Evolutionary conservation across 2,329 filamentous ascomycete genomes (phyloP), one percentile per base, ranked within the genome.

Genomic region (Zasmidium angulare): DNA sequence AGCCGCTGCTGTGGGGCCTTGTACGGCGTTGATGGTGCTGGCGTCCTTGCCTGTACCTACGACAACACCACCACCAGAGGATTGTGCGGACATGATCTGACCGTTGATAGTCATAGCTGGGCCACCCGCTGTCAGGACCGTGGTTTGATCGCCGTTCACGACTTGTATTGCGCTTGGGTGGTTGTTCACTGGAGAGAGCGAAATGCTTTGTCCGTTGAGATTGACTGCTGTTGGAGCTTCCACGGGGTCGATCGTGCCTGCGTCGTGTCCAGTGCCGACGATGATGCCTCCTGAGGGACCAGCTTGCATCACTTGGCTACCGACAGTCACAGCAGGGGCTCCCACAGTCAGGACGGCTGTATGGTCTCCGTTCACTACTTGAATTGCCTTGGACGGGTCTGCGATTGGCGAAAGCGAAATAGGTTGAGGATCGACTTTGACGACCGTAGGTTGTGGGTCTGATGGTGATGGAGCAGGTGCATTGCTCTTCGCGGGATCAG

Each of bases 71-170:
- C 40, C 31, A 11, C 50, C 26, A 9, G 50, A 9, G 9, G 26
- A 20, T 14, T 10, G 53, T 11, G 53, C 53, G 19, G 26, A 52
- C 12, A 56, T 23, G 49, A 55, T 26, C 19, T 60, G 53, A 11
- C 47, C 43, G 19, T 24, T 53, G 19, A 60, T 9, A 1, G 53
- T 52, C 3, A 24, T n/a, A 22, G 24, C 40, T 3, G 22, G 20
- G 3, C 46, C 53, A 4, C 58, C 58, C 17, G 20, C 23, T 4
- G 26, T 31, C 2, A 60, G 46, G 2, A 26, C 55, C 14, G 24
- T n/a, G 1, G 48, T 40, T 2, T 24, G 11, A 7, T 22, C 46
- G 12, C 46, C 31, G 23, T 58, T 53, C 22, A 53, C 36, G 6
- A 43, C 36, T 19, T 43, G 36, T 7, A 43, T 17, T 10, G n/a